Conservation (phyloP, 208 protist species). For the Blechomonas ayalai region DNA sequence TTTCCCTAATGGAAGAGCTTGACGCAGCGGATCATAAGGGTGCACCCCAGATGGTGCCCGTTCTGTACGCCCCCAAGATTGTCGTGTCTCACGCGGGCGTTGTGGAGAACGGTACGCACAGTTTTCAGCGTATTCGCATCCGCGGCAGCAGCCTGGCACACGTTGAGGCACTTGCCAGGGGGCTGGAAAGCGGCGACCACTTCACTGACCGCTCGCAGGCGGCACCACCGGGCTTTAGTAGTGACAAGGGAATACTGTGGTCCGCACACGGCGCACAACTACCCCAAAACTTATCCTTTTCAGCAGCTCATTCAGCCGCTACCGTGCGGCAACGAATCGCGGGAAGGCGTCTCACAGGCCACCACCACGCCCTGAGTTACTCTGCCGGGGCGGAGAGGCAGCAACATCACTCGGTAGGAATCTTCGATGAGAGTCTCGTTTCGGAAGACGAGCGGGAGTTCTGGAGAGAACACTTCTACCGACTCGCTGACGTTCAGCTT, state of each 20-base stretch:
- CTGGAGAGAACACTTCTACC: constrained; percentile 75
- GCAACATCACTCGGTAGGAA: constrained; percentile 10
- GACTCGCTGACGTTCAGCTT: constrained; percentile 40
- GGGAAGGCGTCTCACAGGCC: constrained; percentile 4
- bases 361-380: too few relatives aligned
- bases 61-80: constrained; percentile 79
- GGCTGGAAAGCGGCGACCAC: constrained; percentile 48
- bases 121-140: constrained; percentile 83
- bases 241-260: too few relatives aligned
- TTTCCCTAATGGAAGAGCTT: constrained; percentile 35
- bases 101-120: constrained; percentile 73
- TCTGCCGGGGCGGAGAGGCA: too few relatives aligned
- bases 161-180: constrained; percentile 47
- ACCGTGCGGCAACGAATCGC: constrained; percentile 6
- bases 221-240: neutral
- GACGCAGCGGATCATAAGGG: constrained; percentile 5
- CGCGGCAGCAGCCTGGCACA: constrained; percentile 76
- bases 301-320: constrained; percentile 6
- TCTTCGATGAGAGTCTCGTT: constrained; percentile 16
- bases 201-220: constrained; percentile 39
- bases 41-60: constrained; percentile 31
- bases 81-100: constrained; percentile 73
- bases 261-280: too few relatives aligned
- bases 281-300: constrained; percentile 31
- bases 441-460: constrained; percentile 70